These are phyloP conservation scores for Agrostemma githago DNA, from an alignment of 148 eudicot genomes.

Conservation along the genomic window DNA sequence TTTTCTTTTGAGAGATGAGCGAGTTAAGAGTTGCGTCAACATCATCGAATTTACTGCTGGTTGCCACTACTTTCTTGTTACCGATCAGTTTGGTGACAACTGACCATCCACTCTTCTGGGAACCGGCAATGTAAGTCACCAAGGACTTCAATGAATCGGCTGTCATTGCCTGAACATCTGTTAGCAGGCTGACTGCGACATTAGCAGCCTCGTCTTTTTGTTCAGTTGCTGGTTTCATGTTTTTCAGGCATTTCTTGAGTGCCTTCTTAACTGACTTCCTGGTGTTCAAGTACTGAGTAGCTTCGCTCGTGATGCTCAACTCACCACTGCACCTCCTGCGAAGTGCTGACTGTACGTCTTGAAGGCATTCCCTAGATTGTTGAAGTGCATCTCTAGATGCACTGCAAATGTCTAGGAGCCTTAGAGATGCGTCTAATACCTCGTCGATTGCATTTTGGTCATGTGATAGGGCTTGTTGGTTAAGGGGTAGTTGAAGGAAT, in stretches of 20 bases:
- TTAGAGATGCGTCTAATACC: slow-evolving; percentile 30
- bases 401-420: slow-evolving; percentile 40
- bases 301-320: slow-evolving; percentile 6
- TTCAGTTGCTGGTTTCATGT: slow-evolving; percentile 16
- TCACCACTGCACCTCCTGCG: slow-evolving; percentile 38
- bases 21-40: slow-evolving; percentile 4
- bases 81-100: neutral
- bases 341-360: slow-evolving; percentile 30
- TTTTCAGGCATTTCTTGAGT: slow-evolving; percentile 23
- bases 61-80: neutral
- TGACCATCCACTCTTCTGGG: slow-evolving; percentile 14
- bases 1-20: slow-evolving; percentile 8
- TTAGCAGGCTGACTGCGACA: neutral
- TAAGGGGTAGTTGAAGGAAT: slow-evolving; percentile 28
- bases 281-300: slow-evolving; percentile 16
- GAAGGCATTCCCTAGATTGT: slow-evolving; percentile 29
- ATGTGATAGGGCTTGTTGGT: slow-evolving; percentile 21
- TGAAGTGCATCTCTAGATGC: slow-evolving; percentile 28
- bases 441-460: slow-evolving; percentile 16
- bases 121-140: slow-evolving; percentile 7
- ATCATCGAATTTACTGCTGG: slow-evolving; percentile 1
- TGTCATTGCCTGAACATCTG: slow-evolving; percentile 10
- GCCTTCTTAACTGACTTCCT: slow-evolving; percentile 21
- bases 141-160: slow-evolving; percentile 14
- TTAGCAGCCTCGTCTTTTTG: neutral